Base-by-base conservation (phyloP, 352 stramenopile genomes). In the Phytophthora nicotianae region DNA sequence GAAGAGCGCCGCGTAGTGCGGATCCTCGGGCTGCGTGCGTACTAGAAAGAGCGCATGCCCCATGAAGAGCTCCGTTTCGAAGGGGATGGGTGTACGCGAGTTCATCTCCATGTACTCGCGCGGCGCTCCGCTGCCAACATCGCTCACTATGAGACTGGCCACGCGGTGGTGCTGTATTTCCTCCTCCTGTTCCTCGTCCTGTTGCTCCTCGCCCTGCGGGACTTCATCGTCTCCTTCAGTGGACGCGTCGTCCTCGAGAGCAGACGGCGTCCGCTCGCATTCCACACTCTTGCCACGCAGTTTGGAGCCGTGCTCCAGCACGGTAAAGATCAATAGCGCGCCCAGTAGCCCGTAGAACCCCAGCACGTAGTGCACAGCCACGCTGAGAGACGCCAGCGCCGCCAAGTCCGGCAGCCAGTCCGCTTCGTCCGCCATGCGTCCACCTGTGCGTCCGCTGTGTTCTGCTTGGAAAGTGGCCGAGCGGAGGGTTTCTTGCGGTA, bases 41-140 rank as follows among this genome's bases (percentile, higher is more conserved):
- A 96, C 75, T 19, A 97, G 68, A 32, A 97, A 96, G 20, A 91
- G 68, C 37, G 86, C 85, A 32, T 82, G 73, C 4, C 91, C 91
- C 0, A 54, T 52, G 53, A 97, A 97, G 48, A 96, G 81, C 7
- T 94, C 86, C 23, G 91, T 97, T 71, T 96, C 86, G 58, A 97
- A 95, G 11, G 72, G 46, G 14, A 93, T 68, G 9, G 86, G 84
- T 23, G 68, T 50, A 33, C 65, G 72, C 4, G 81, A 72, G 62
- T 93, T 95, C 67, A 93, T 75, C 16, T 66, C 50, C 32, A 93
- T 35, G 7, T 59, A 23, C 21, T 56, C 50, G 16, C n/a, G 45
- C 21, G 38, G 20, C 5, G 19, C 8, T 0, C 27, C 27, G 27
- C 70, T 78, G 24, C 59, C 75, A 9, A 83, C 64, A 61, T 87